Conservation (phyloP, 2,329 filamentous ascomycete genomes). For the Ilyonectria sp. region DNA sequence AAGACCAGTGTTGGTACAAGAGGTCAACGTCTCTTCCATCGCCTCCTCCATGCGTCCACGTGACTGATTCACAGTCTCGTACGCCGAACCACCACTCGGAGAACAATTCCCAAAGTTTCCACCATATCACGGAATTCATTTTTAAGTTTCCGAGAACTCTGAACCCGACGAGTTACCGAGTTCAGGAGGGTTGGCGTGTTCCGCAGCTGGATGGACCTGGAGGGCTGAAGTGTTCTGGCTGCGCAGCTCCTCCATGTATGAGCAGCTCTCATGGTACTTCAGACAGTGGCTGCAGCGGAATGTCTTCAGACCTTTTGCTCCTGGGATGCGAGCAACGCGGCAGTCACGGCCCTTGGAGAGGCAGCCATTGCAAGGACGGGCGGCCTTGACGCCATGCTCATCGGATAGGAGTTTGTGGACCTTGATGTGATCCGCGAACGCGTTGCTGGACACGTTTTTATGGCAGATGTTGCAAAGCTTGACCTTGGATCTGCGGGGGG, state of each 20-base stretch:
- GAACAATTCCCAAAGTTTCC: too few relatives aligned
- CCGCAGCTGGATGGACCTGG: not conserved
- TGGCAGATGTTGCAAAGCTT: not conserved
- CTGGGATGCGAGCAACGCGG: not conserved
- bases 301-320: not conserved
- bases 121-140: not conserved
- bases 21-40: too few relatives aligned
- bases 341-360: not conserved
- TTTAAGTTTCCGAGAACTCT: not conserved
- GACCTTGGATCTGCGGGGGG: not conserved
- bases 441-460: not conserved
- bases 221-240: not conserved
- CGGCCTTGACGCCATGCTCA: conserved; percentile 5
- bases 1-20: too few relatives aligned
- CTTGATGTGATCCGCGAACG: conserved; percentile 15
- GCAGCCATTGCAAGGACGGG: conserved; percentile 2
- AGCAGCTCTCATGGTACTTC: conserved; percentile 14
- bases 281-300: conserved; percentile 10
- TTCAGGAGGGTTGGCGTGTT: not conserved
- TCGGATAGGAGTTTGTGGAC: not conserved
- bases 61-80: too few relatives aligned
- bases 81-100: too few relatives aligned
- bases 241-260: not conserved
- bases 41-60: too few relatives aligned
- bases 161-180: not conserved